phyloP scores from a whole-genome alignment of 2,329 filamentous ascomycete species.

The Nemania sp. region DNA sequence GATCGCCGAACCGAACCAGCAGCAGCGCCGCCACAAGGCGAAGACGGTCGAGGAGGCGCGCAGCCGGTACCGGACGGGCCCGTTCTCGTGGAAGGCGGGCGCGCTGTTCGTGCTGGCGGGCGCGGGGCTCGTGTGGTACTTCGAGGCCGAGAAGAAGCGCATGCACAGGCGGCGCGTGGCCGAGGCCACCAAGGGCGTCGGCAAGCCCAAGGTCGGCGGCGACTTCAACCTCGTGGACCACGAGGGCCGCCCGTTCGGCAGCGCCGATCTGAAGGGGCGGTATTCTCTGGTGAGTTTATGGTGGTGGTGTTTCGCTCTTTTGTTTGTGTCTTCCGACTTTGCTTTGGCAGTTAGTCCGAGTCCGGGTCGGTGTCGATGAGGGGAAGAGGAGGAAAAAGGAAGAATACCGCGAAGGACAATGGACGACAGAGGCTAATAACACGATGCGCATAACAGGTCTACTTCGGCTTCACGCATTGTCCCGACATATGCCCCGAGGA shows the following conservation, averaged over 20 bases:
- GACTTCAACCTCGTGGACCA: constrained; percentile 82
- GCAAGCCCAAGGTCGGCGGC: constrained; percentile 90
- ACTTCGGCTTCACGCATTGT: constrained; percentile 98
- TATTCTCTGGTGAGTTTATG: constrained; percentile 71
- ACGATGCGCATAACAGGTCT: constrained; percentile 63
- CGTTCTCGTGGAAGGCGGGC: constrained; percentile 92
- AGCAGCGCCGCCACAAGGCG: constrained; percentile 47
- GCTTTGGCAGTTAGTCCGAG: too few relatives aligned
- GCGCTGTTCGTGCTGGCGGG: constrained; percentile 82
- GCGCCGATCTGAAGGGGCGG: constrained; percentile 81
- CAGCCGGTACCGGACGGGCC: constrained; percentile 64
- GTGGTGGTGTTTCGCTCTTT: background rate
- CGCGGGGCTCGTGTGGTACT: constrained; percentile 81
- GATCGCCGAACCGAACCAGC: background rate
- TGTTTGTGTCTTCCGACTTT: too few relatives aligned
- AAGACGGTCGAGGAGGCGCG: constrained; percentile 64
- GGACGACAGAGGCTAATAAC: background rate
- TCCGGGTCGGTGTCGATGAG: too few relatives aligned
- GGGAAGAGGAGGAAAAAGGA: too few relatives aligned
- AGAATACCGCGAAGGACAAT: too few relatives aligned
- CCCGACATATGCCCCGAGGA: constrained; percentile 99
- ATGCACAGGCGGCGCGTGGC: constrained; percentile 88
- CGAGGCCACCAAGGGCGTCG: constrained; percentile 90
- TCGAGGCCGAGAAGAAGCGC: constrained; percentile 88
- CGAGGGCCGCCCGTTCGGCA: constrained; percentile 76